phyloP scores from a whole-genome alignment of 1,284 basidiomycete species.

The Sutorius eximius region DNA sequence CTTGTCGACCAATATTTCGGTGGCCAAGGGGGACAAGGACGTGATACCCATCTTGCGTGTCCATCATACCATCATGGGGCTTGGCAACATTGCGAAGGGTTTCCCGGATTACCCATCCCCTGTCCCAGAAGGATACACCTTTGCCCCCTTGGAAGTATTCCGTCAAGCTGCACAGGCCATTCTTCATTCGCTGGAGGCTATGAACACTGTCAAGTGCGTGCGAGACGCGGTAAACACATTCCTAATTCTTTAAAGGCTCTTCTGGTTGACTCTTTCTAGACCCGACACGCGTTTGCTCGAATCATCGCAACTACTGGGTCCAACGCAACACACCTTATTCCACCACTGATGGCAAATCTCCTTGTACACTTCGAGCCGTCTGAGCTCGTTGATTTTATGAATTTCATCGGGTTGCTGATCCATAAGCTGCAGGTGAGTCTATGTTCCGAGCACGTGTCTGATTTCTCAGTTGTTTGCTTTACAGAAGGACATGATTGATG shows the following conservation, averaged over 20 bases:
- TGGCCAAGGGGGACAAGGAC: conserved; percentile 56
- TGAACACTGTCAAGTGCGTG: conserved; percentile 87
- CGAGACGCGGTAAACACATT: conserved; percentile 80
- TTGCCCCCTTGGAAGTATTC: conserved; percentile 82
- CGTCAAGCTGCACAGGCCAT: conserved; percentile 88
- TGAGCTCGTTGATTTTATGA: conserved; percentile 94
- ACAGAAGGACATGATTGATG: conserved; percentile 76
- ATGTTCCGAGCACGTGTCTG: background rate
- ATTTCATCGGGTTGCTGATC: conserved; percentile 88
- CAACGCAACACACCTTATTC: conserved; percentile 79
- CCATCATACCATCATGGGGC: conserved; percentile 95
- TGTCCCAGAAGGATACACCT: conserved; percentile 63
- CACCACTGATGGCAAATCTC: conserved; percentile 84
- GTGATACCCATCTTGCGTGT: conserved; percentile 79
- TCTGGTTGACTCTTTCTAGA: conserved; percentile 45
- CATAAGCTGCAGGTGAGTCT: conserved; percentile 84
- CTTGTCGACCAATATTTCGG: conserved; percentile 68
- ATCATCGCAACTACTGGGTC: conserved; percentile 90
- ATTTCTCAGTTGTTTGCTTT: conserved; percentile 8
- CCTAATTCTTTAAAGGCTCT: conserved; percentile 1
- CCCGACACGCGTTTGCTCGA: conserved; percentile 92
- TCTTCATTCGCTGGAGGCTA: conserved; percentile 81
- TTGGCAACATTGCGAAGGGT: conserved; percentile 95
- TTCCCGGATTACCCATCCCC: conserved; percentile 87
- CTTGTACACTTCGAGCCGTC: conserved; percentile 89